Percentiles rank a stretch among this genome's conserved stretches.
phyloP scores from a whole-genome alignment of 2,329 filamentous ascomycete species.

The Claviceps purpurea region DNA sequence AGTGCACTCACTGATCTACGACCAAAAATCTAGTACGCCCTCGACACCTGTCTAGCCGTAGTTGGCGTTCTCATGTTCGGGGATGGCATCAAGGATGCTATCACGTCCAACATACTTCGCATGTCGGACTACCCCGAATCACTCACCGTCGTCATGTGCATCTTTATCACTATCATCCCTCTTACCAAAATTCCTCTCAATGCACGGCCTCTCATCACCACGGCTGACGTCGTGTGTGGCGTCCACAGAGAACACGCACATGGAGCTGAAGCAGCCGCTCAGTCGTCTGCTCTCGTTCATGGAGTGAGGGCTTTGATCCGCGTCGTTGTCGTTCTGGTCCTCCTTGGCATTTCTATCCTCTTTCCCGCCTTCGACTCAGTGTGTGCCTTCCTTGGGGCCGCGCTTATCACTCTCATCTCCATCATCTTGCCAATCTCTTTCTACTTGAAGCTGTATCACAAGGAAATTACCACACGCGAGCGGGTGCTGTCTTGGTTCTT shows the following conservation, averaged over 20 bases:
- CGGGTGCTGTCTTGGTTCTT: slow-evolving; percentile 53
- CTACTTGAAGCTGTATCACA: slow-evolving; percentile 77
- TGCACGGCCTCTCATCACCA: slow-evolving; percentile 75
- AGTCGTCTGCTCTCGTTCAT: slow-evolving; percentile 27
- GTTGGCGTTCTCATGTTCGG: slow-evolving; percentile 91
- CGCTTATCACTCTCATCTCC: slow-evolving; percentile 87
- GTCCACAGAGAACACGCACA: slow-evolving; percentile 38
- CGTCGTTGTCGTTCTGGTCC: slow-evolving; percentile 52
- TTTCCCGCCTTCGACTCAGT: slow-evolving; percentile 76
- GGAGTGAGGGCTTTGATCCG: slow-evolving; percentile 47
- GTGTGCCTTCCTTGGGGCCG: slow-evolving; percentile 81
- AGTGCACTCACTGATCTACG: not conserved
- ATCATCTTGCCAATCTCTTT: slow-evolving; percentile 80
- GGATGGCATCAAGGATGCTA: slow-evolving; percentile 71
- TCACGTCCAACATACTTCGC: slow-evolving; percentile 78
- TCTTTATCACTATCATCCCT: slow-evolving; percentile 84
- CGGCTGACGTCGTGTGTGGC: slow-evolving; percentile 67
- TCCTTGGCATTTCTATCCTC: slow-evolving; percentile 57
- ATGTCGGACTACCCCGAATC: slow-evolving; percentile 59
- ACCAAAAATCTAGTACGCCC: slow-evolving; percentile 43
- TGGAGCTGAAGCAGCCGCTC: slow-evolving; percentile 26
- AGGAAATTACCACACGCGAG: slow-evolving; percentile 52
- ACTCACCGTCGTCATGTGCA: slow-evolving; percentile 65
- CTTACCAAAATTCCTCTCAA: slow-evolving; percentile 91
- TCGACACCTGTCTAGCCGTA: slow-evolving; percentile 72